These are phyloP conservation scores for Tetrapisispora arboricola DNA, from an alignment of 805 yeast genomes.

Conservation along the genomic window DNA sequence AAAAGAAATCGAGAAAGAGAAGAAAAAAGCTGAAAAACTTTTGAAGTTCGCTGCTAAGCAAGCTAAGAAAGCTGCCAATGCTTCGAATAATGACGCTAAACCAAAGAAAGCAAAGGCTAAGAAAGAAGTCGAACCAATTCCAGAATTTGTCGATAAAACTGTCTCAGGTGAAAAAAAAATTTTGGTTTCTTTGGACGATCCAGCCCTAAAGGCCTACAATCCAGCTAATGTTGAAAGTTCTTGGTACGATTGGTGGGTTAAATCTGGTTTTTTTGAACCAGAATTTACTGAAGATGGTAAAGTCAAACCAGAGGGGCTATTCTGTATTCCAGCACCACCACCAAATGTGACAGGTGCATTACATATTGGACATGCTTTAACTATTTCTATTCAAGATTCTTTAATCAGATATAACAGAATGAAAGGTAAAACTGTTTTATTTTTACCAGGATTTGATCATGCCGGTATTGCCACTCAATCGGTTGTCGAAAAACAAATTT, in stretches of 20 bases:
- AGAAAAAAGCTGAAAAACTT: constrained; percentile 78
- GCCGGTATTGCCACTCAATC: constrained; percentile 99
- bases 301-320: constrained; percentile 69
- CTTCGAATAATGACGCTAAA: constrained; percentile 52
- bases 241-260: constrained; percentile 97
- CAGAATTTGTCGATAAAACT: constrained; percentile 81
- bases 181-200: constrained; percentile 78
- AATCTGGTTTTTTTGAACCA: constrained; percentile 81
- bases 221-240: constrained; percentile 91
- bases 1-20: constrained; percentile 77
- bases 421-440: constrained; percentile 91
- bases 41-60: constrained; percentile 80
- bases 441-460: constrained; percentile 95
- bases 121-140: constrained; percentile 57
- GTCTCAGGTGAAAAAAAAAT: constrained; percentile 85
- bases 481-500: constrained; percentile 90
- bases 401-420: constrained; percentile 90
- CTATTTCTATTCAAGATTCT: constrained; percentile 89
- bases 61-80: constrained; percentile 44
- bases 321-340: constrained; percentile 96
- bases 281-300: constrained; percentile 67
- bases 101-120: constrained; percentile 54
- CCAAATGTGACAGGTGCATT: constrained; percentile 98
- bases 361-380: constrained; percentile 96
- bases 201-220: constrained; percentile 86